Conservation (phyloP, 441 rosid species). For the Adansonia rubrostipa region DNA sequence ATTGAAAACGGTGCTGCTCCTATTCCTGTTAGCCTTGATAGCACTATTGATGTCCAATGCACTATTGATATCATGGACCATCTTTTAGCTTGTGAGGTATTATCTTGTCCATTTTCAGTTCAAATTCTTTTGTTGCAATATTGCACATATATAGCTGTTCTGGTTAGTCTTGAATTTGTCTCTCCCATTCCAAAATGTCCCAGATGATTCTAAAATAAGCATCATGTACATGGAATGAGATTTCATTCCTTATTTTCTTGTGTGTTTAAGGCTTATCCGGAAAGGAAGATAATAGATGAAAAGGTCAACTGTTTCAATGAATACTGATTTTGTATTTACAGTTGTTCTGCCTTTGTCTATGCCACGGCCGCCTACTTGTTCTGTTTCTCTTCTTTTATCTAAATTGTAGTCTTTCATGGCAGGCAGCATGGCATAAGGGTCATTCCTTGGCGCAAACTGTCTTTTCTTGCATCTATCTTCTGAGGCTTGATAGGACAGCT, state of each 20-base stretch:
- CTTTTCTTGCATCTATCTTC: conserved; percentile 91
- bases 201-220: conserved; percentile 12
- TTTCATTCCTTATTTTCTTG: background rate
- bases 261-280: background rate
- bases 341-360: background rate
- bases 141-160: conserved; percentile 7
- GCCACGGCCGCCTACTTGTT: background rate
- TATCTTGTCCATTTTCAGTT: background rate
- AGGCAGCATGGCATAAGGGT: conserved; percentile 99
- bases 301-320: background rate
- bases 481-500: conserved; percentile 89
- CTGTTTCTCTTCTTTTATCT: conserved; percentile 21
- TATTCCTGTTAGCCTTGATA: conserved; percentile 70
- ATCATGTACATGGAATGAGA: background rate
- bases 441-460: conserved; percentile 98
- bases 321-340: background rate
- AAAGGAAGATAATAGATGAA: background rate
- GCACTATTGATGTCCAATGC: conserved; percentile 69
- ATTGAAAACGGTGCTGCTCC: conserved; percentile 89
- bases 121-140: background rate
- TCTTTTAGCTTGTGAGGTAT: conserved; percentile 94
- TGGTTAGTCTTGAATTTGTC: background rate
- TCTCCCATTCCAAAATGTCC: conserved; percentile 9
- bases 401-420: conserved; percentile 46
- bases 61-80: conserved; percentile 92